These are phyloP conservation scores for Tetrahymena borealis DNA, from an alignment of 73 alveolate species.

Conservation along the genomic window DNA sequence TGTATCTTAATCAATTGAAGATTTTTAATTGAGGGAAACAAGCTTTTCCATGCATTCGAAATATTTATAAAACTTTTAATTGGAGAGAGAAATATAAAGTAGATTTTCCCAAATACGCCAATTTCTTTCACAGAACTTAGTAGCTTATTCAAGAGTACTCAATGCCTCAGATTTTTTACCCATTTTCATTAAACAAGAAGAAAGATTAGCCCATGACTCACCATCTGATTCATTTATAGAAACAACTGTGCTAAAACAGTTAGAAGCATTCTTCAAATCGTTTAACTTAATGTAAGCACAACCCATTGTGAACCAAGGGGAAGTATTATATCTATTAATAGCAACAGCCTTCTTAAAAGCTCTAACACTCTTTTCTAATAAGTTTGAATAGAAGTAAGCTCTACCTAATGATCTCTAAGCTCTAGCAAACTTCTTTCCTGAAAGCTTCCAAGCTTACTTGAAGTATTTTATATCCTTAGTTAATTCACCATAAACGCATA, in stretches of 20 bases:
- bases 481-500: constrained; percentile 90
- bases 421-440: constrained; percentile 79
- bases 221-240: constrained; percentile 81
- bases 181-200: constrained; percentile 75
- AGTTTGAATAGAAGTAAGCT: constrained; percentile 49
- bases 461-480: constrained; percentile 70
- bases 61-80: constrained; percentile 57
- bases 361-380: constrained; percentile 65
- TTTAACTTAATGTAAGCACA: constrained; percentile 84
- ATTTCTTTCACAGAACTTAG: constrained; percentile 67
- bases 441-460: constrained; percentile 90
- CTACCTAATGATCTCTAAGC: constrained; percentile 91
- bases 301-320: constrained; percentile 94
- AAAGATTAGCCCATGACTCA: constrained; percentile 95
- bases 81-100: constrained; percentile 67
- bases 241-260: constrained; percentile 78
- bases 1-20: constrained; percentile 23
- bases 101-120: constrained; percentile 94
- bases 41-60: constrained; percentile 31
- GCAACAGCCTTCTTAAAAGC: constrained; percentile 86
- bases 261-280: constrained; percentile 69
- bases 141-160: constrained; percentile 90
- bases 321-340: constrained; percentile 85
- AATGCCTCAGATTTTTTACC: constrained; percentile 87
- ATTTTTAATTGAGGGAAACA: constrained; percentile 5